phyloP scores from a whole-genome alignment of 1,284 basidiomycete species.

The Inonotus obliquus region DNA sequence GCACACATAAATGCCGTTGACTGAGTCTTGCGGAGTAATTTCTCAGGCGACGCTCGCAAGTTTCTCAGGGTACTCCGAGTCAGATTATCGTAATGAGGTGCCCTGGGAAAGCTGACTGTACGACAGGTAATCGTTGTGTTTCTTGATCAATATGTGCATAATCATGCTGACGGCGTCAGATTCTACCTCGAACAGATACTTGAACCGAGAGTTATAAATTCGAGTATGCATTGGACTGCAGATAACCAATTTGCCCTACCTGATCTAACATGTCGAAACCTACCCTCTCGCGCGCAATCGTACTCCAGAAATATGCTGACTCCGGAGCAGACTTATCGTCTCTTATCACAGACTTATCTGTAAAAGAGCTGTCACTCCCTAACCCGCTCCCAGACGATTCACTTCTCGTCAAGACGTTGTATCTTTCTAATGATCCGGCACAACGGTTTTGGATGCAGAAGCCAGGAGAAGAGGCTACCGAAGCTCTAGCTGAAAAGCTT shows the following conservation, averaged over 20 bases:
- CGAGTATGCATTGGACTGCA: background rate
- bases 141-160: too few species aligned
- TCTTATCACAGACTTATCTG: background rate
- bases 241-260: background rate
- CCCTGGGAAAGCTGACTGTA: too few species aligned
- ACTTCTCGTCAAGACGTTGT: constrained; percentile 15
- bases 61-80: too few species aligned
- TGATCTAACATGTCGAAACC: background rate
- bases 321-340: constrained; percentile 6
- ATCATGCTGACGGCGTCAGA: background rate
- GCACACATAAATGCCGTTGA: too few species aligned
- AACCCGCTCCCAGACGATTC: constrained; percentile 11
- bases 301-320: constrained; percentile 9
- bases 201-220: background rate
- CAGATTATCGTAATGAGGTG: too few species aligned
- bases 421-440: constrained; percentile 19
- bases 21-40: too few species aligned
- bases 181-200: background rate
- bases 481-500: constrained; percentile 20
- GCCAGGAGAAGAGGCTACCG: constrained; percentile 2
- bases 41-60: too few species aligned
- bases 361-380: constrained; percentile 11
- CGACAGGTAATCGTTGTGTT: too few species aligned
- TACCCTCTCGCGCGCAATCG: background rate
- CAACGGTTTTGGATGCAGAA: constrained; percentile 21